Conservation (phyloP, 169 alveolate genomes). For the Eimeria maxima region DNA sequence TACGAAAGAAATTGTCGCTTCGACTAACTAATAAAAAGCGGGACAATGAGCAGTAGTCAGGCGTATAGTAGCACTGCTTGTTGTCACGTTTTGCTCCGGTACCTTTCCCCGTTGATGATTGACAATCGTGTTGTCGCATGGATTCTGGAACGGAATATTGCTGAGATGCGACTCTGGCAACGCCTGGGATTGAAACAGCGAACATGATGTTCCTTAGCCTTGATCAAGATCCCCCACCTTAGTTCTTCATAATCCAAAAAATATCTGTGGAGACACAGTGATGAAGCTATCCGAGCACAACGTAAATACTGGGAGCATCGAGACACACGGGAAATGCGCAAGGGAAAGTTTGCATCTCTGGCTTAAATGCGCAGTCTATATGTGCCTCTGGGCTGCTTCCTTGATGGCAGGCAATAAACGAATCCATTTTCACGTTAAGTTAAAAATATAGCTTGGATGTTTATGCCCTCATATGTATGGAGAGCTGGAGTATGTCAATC, state of each 20-base stretch:
- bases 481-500: background rate
- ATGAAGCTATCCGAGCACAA: slow-evolving; percentile 92
- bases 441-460: too few species aligned
- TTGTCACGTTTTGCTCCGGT: background rate
- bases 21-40: background rate
- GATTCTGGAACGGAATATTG: background rate
- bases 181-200: background rate
- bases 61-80: background rate
- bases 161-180: background rate
- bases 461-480: background rate
- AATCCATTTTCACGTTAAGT: background rate
- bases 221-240: background rate
- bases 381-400: background rate
- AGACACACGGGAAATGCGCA: slow-evolving; percentile 88
- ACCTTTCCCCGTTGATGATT: background rate
- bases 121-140: background rate
- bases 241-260: slow-evolving; percentile 89
- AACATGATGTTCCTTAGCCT: background rate
- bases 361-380: background rate
- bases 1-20: background rate
- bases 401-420: background rate
- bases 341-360: slow-evolving; percentile 96
- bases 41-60: background rate
- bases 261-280: slow-evolving; percentile 90
- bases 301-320: slow-evolving; percentile 94